A percentile compares a stretch with the other conserved stretches of the same genome.
Conservation (phyloP, 140 eudicot species). For the Senecio squalidus region DNA sequence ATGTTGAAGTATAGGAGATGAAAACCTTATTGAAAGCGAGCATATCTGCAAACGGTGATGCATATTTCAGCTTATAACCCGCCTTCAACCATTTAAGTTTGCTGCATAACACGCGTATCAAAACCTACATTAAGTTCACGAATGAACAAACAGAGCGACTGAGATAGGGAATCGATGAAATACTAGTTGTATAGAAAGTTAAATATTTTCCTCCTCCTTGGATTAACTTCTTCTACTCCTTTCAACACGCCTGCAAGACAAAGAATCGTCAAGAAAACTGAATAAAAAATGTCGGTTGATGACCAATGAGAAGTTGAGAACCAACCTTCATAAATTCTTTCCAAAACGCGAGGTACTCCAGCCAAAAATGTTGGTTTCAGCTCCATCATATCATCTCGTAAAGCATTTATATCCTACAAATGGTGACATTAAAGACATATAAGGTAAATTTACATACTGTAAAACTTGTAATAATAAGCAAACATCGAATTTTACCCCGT, state of each 20-base stretch:
- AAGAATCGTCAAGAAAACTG: not conserved
- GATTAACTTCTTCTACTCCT: conserved; percentile 74
- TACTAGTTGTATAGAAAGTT: conserved; percentile 74
- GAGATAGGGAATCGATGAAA: not conserved
- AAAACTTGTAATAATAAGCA: not conserved
- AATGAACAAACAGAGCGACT: conserved; percentile 24
- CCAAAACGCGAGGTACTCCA: conserved; percentile 86
- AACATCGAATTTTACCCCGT: conserved; percentile 56
- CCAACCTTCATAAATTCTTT: conserved; percentile 72
- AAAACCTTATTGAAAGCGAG: conserved; percentile 82
- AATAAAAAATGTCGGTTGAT: not conserved
- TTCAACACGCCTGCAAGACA: conserved; percentile 48
- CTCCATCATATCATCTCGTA: conserved; percentile 74
- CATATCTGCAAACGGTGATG: conserved; percentile 84
- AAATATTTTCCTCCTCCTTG: conserved; percentile 76
- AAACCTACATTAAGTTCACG: not conserved
- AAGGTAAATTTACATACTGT: not conserved
- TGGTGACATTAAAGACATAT: not conserved
- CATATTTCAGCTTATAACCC: conserved; percentile 79
- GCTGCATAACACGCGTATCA: not conserved
- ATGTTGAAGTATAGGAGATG: not conserved
- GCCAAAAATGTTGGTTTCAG: conserved; percentile 90
- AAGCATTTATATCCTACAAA: conserved; percentile 65
- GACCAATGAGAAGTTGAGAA: not conserved
- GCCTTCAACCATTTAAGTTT: conserved; percentile 49